Evolutionary conservation across 177 flowering plant genomes (phyloP), one percentile per base, ranked within the genome.

Genomic region (Vitis hybrid): DNA sequence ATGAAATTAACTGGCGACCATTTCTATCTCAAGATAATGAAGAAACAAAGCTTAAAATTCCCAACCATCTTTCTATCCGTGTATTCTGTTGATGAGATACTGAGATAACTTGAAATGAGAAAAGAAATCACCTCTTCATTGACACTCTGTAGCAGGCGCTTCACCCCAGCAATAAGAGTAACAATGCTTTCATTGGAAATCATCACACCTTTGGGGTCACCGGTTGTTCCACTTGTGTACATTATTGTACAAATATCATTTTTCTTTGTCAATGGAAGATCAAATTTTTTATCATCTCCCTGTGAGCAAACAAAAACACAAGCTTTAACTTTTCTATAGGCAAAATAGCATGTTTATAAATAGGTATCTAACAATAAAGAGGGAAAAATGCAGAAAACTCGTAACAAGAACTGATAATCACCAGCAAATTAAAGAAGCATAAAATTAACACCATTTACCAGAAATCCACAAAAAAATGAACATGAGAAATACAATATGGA

Each of bases 211-310:
- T 96, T 96, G 49, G 99, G 99, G 50, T 94, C 98, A 63, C 99
- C 97, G 33, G 98, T 96, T 58, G 99, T 96, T 83, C 98, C 99
- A 79, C 99, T 96, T n/a, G 97, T 96, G 77, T 97, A 97, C 98
- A 97, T 97, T 71, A 97, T 92, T 22, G 98, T 97, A 69, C 92
- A 94, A 13, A 97, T 89, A 61, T 97, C 99, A 19, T 73, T 79
- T 79, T 80, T 92, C 77, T 81, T 82, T 59, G 73, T 87, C 44
- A 24, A 65, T 28, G 97, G 97, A 69, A 94, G 84, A 51, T 91
- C 91, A 76, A 79, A 88, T 13, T 87, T 76, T 68, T 86, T 78
- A 63, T 69, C 59, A 28, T 78, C 79, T 50, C 97, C 97, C 99
- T 96, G 91, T 62, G 65, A 63, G 53, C 11, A 66, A 57, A 50